phyloP scores from a whole-genome alignment of 371 early-diverging fungal species.

The Apophysomyces ossiformis region DNA sequence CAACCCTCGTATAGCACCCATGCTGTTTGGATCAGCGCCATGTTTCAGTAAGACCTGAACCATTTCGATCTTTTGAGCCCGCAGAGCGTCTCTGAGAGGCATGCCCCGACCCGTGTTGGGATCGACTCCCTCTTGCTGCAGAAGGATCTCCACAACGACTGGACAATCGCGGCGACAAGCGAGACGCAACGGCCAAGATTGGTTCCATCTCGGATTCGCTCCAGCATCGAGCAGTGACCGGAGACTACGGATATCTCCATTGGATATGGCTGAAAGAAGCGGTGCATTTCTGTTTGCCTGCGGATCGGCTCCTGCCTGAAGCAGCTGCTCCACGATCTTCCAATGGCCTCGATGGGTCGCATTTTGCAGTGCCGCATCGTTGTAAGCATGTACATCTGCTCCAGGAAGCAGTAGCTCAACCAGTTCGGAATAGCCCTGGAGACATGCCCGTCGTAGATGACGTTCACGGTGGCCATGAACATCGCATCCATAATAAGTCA shows the following conservation, averaged over 20 bases:
- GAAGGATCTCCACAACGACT: slow-evolving; percentile 13
- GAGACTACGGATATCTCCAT: slow-evolving; percentile 18
- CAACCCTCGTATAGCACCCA: slow-evolving; percentile 26
- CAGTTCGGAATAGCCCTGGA: slow-evolving; percentile 64
- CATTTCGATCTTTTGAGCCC: not conserved
- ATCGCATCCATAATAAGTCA: slow-evolving; percentile 24
- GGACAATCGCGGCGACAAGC: slow-evolving; percentile 23
- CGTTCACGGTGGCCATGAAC: slow-evolving; percentile 30
- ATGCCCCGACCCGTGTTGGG: slow-evolving; percentile 24
- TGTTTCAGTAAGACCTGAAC: slow-evolving; percentile 19
- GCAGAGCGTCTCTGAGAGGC: slow-evolving; percentile 29
- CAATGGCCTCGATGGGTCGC: slow-evolving; percentile 33
- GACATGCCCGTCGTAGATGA: slow-evolving; percentile 42
- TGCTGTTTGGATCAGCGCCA: slow-evolving; percentile 35
- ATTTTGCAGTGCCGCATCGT: slow-evolving; percentile 43
- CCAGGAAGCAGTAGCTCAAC: slow-evolving; percentile 61
- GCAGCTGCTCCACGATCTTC: slow-evolving; percentile 23
- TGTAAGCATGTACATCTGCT: slow-evolving; percentile 52
- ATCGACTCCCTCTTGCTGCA: slow-evolving; percentile 12
- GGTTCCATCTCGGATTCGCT: slow-evolving; percentile 29
- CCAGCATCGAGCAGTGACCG: slow-evolving; percentile 26
- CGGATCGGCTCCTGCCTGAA: slow-evolving; percentile 38
- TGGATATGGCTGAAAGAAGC: slow-evolving; percentile 26
- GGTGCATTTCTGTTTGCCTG: slow-evolving; percentile 31
- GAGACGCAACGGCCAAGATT: slow-evolving; percentile 29